Percentiles rank a stretch among this genome's conserved stretches.
Conservation (phyloP, 208 protist species). For the Trypanosoma platydactyli region DNA sequence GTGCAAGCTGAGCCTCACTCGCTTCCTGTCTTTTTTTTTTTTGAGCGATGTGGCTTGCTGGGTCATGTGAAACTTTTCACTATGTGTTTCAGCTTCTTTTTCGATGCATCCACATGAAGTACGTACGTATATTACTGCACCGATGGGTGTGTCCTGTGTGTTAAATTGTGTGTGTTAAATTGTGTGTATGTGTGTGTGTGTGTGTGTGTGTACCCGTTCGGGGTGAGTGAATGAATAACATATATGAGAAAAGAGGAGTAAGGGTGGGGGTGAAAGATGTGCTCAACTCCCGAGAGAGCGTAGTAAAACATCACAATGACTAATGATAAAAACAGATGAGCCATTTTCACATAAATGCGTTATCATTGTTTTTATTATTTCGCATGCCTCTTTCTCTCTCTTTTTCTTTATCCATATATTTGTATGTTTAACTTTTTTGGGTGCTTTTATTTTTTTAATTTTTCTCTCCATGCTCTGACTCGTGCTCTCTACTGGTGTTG, state of each 20-base stretch:
- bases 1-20: not conserved
- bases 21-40: not conserved
- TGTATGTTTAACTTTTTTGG: constrained; percentile 4
- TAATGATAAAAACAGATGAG: no score
- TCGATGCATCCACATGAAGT: constrained; percentile 21
- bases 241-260: not conserved
- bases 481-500: no score
- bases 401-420: constrained; percentile 16
- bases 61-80: not conserved
- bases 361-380: not conserved
- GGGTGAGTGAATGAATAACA: not conserved
- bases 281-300: not conserved
- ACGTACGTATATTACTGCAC: no score
- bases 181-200: constrained; percentile 2
- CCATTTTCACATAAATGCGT: no score
- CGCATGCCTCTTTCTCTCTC: not conserved
- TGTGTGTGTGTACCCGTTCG: not conserved
- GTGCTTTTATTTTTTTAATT: constrained; percentile 3
- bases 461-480: not conserved
- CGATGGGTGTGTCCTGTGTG: not conserved
- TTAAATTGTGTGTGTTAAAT: not conserved
- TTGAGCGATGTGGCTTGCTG: no score
- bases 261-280: not conserved
- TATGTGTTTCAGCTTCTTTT: not conserved
- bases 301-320: not conserved